These are phyloP conservation scores for Cladophialophora chaetospira DNA, from an alignment of 2,329 filamentous ascomycete species.

Conservation along the genomic window DNA sequence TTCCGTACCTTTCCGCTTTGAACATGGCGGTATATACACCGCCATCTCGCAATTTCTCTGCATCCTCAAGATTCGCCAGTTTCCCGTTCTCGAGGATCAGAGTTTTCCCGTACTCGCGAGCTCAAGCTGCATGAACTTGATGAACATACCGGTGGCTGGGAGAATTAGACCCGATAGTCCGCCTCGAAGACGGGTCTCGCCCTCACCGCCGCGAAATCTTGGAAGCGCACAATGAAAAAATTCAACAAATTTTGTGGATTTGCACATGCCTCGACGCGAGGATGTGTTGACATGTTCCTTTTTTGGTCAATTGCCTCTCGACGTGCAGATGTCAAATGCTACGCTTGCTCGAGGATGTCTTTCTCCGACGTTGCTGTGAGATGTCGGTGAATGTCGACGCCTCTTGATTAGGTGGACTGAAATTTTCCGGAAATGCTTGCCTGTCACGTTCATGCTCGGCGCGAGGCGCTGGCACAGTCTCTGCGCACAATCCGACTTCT, in stretches of 20 bases:
- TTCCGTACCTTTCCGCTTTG: background rate
- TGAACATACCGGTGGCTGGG: constrained; percentile 4
- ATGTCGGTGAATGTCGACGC: background rate
- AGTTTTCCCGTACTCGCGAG: background rate
- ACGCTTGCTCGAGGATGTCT: background rate
- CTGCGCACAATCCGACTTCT: too few relatives aligned
- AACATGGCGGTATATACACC: constrained; percentile 25
- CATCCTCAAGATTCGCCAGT: background rate
- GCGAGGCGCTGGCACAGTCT: background rate
- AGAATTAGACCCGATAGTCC: background rate
- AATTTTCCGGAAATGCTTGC: background rate
- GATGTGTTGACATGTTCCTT: constrained; percentile 5
- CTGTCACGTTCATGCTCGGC: background rate
- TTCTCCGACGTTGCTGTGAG: background rate
- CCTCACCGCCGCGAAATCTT: constrained; percentile 11
- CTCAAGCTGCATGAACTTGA: constrained; percentile 1
- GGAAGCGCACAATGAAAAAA: constrained; percentile 15
- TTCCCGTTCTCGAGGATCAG: background rate
- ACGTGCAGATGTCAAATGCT: background rate
- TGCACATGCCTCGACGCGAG: constrained; percentile 3
- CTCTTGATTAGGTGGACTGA: too few relatives aligned
- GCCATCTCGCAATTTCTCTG: background rate
- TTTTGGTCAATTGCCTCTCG: background rate
- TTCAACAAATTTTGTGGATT: constrained; percentile 1
- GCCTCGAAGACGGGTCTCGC: too few relatives aligned